Evolutionary conservation across 2,329 filamentous ascomycete species (phyloP).

Genomic region (Aspergillus puulaauensis): DNA sequence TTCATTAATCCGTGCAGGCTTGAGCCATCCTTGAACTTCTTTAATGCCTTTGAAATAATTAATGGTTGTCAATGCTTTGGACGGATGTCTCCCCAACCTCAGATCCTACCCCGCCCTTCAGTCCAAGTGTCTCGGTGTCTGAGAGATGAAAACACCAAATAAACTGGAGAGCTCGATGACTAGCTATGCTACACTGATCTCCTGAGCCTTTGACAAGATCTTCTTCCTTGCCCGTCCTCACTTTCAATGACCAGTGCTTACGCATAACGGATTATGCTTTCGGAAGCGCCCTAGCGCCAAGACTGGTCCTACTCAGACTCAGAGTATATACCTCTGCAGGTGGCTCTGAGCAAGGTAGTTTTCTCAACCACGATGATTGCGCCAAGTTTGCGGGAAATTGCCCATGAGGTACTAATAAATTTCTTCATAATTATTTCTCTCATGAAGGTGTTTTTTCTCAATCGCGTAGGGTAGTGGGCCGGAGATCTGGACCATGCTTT

Average conservation of each 20-base stretch:
- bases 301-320: neutral
- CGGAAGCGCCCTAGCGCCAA: neutral
- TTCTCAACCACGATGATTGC: neutral
- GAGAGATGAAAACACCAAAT: too few species aligned
- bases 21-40: neutral
- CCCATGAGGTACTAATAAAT: neutral
- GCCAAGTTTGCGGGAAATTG: neutral
- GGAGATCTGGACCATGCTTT: too few species aligned
- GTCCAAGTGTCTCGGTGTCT: neutral
- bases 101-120: neutral
- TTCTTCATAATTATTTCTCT: neutral
- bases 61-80: neutral
- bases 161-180: neutral
- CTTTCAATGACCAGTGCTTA: neutral
- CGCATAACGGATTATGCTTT: neutral
- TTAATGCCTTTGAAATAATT: neutral
- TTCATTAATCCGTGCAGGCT: neutral
- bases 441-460: neutral
- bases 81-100: neutral
- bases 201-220: neutral
- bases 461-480: neutral
- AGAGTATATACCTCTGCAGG: neutral
- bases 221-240: neutral
- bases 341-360: neutral
- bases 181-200: neutral